Evolutionary conservation across 441 rosid species (phyloP).

Genomic region (Jatropha podagrica): DNA sequence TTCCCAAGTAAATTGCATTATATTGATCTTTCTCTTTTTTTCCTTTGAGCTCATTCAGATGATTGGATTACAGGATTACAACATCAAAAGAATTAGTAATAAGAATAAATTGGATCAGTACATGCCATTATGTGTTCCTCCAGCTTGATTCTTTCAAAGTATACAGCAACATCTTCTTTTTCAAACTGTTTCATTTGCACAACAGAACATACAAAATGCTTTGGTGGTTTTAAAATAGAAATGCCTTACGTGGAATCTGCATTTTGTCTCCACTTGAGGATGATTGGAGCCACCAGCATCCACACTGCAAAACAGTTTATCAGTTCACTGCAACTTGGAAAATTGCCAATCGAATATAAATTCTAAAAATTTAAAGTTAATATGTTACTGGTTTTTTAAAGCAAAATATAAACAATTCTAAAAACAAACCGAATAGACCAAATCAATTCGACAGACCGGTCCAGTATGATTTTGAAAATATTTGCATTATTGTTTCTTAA

Average conservation of each 20-base stretch:
- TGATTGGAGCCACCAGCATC: constrained; percentile 81
- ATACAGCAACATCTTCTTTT: not conserved
- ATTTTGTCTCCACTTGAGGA: constrained; percentile 53
- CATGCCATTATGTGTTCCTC: not conserved
- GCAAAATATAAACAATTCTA: not conserved
- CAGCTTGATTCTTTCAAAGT: not conserved
- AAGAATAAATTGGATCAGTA: constrained; percentile 2
- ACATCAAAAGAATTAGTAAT: constrained; percentile 8
- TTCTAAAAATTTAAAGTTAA: too few relatives aligned
- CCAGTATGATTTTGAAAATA: not conserved
- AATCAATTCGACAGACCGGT: not conserved
- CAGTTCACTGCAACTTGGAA: too few relatives aligned
- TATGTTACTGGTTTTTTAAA: too few relatives aligned
- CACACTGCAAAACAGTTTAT: constrained; percentile 58
- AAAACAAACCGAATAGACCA: not conserved
- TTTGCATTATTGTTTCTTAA: not conserved
- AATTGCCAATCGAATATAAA: too few relatives aligned
- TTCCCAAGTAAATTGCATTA: constrained; percentile 1
- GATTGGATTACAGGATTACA: constrained; percentile 16
- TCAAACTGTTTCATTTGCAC: constrained; percentile 4
- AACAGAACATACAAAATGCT: constrained; percentile 1
- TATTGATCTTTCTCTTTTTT: not conserved
- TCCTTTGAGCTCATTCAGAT: constrained; percentile 4
- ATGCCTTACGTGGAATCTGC: constrained; percentile 37
- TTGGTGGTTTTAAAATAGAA: not conserved